Evolutionary conservation across 2,329 filamentous ascomycete species (phyloP), one percentile per base, ranked within the genome.

Genomic region (Coniochaeta ligniaria): DNA sequence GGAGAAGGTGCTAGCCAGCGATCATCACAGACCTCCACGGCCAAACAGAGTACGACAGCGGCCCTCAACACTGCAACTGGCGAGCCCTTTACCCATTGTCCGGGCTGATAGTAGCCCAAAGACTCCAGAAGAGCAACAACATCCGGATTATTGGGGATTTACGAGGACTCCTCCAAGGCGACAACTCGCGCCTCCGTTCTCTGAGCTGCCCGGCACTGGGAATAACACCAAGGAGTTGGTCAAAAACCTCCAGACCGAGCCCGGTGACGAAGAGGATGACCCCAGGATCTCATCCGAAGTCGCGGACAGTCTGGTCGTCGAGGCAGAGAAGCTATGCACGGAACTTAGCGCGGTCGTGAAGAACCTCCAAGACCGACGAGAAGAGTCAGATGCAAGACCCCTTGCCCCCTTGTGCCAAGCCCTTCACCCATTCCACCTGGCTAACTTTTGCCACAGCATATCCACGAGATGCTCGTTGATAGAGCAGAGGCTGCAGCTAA

Each of bases 391-490:
- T 70, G 84, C 80, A 63, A 64, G 67, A 73, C 76, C 68, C 60
- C 52, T 35, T 54, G 35, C 38, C 56, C 33, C 61, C 36, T 58
- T 6, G 47, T 47, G n/a, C 33, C 16, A 31, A 17, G 26, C 24
- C 57, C 50, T 38, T 45, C 17, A 9, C 26, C 41, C 3, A 24
- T 12, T 16, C 26, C 45, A 3, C 41, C n/a, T 59, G 59, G 64
- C 33, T 54, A 6, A 50, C 59, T 60, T 64, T 59, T 67, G 66
- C 63, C 76, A 33, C 65, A 85, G 77, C 84, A 87, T 65, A 86
- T 90, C 61, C 85, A 88, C 67, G 78, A 78, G 26, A 72, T 88
- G 35, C 80, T 88, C 24, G 78, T 85, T 59, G 79, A 79, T 47
- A 80, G 84, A 62, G 80, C 83, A 61, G 81, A 87, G 68, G 77